Evolutionary conservation across 176 grass and related monocot species (phyloP).

Genomic region (Triticum timopheevii): DNA sequence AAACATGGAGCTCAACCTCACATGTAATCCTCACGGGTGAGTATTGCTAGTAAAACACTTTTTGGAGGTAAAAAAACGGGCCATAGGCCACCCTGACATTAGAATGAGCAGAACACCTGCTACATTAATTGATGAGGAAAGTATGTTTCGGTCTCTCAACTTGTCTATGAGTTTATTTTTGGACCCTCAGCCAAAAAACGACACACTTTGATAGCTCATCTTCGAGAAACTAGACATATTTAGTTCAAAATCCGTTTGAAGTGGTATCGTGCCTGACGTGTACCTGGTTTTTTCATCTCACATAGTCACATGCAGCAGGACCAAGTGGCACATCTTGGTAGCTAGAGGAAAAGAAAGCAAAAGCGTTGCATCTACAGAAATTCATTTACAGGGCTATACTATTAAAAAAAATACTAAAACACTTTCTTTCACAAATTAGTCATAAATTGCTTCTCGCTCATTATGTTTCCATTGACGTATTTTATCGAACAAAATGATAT

Average conservation of each 20-base stretch:
- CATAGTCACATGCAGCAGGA: no score
- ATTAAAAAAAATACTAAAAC: no score
- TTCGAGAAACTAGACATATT: neutral
- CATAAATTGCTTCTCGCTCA: no score
- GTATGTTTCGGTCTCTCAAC: neutral
- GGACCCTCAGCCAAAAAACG: neutral
- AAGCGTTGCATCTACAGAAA: no score
- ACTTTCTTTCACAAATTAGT: no score
- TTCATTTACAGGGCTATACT: no score
- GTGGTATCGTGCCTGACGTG: no score
- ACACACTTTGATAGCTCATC: neutral
- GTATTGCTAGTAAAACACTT: neutral
- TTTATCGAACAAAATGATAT: no score
- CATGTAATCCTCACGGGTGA: neutral
- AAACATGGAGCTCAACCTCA: slow-evolving; percentile 19
- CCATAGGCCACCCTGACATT: neutral
- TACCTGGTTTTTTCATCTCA: no score
- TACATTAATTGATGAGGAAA: neutral
- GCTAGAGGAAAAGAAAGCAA: no score
- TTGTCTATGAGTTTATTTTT: neutral
- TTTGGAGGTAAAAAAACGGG: neutral
- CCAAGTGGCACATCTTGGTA: no score
- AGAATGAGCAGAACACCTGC: neutral
- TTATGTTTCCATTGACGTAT: no score
- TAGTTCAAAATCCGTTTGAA: neutral